Conservation (phyloP, 108 stramenopile genomes). For the Chaetoceros tenuissimus region DNA sequence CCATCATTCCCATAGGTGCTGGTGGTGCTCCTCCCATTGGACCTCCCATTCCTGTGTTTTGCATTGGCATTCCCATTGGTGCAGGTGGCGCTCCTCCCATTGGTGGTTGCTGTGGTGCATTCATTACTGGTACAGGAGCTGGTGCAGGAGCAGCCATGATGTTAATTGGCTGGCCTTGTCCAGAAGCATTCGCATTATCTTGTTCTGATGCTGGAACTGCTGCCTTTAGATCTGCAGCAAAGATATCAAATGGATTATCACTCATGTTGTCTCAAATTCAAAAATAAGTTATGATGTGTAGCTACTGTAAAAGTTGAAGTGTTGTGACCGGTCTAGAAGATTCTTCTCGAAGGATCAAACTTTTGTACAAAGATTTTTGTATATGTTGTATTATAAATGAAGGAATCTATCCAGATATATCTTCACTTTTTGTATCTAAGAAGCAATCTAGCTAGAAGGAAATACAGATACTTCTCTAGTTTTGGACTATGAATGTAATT, state of each 20-base stretch:
- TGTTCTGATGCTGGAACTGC: constrained; percentile 33
- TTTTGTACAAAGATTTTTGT: too few relatives aligned
- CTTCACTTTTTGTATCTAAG: too few relatives aligned
- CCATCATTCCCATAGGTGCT: constrained; percentile 1
- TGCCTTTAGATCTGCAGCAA: constrained; percentile 41
- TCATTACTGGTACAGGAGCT: constrained; percentile 19
- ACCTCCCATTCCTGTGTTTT: constrained; percentile 13
- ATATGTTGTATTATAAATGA: too few relatives aligned
- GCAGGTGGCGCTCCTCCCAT: constrained; percentile 3
- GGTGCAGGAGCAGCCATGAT: constrained; percentile 14
- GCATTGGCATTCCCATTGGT: constrained; percentile 11
- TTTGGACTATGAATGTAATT: too few relatives aligned
- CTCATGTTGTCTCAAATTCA: too few relatives aligned
- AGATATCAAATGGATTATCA: constrained; percentile 79
- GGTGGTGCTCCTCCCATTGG: constrained; percentile 15
- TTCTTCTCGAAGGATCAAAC: too few relatives aligned
- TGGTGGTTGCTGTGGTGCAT: constrained; percentile 24
- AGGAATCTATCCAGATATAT: too few relatives aligned
- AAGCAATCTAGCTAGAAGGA: too few relatives aligned
- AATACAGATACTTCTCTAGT: too few relatives aligned
- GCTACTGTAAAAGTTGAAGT: too few relatives aligned
- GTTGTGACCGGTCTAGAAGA: too few relatives aligned
- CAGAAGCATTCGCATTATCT: constrained; percentile 7
- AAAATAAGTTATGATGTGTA: too few relatives aligned
- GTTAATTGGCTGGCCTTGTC: constrained; percentile 10